Conservation (phyloP, 345 rosid genomes). For the Geranium rotundifolium region DNA sequence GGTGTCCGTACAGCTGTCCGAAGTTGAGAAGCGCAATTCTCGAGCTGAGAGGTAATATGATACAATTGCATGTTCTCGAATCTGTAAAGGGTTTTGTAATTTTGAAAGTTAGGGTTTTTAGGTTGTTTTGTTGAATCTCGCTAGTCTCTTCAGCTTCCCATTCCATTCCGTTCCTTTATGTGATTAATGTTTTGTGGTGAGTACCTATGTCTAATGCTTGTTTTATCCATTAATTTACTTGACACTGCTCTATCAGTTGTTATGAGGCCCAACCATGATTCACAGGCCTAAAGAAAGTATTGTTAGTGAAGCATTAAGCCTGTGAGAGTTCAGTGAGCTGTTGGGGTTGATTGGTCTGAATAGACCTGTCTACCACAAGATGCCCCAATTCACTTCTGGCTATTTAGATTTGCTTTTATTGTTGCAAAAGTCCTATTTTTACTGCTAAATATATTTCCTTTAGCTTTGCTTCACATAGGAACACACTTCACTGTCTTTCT, state of each 20-base stretch:
- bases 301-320: not conserved
- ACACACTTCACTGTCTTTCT: no score
- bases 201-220: not conserved
- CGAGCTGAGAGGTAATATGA: conserved; percentile 72
- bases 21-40: conserved; percentile 83
- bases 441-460: not conserved
- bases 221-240: no score
- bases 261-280: no score
- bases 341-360: no score
- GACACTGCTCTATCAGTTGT: not conserved
- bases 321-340: not conserved
- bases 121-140: not conserved
- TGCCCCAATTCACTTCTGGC: not conserved
- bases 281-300: not conserved
- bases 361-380: no score
- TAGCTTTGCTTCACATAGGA: not conserved
- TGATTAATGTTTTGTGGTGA: not conserved
- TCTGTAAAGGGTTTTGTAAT: no score
- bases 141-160: not conserved
- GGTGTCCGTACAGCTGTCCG: conserved; percentile 61
- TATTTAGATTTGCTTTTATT: no score
- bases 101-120: not conserved
- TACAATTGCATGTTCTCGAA: no score
- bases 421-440: not conserved
- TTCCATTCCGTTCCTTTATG: not conserved